A percentile compares a stretch with the other conserved stretches of the same genome.
Evolutionary conservation across 441 rosid species (phyloP).

Genomic region (Gossypium gossypioides): DNA sequence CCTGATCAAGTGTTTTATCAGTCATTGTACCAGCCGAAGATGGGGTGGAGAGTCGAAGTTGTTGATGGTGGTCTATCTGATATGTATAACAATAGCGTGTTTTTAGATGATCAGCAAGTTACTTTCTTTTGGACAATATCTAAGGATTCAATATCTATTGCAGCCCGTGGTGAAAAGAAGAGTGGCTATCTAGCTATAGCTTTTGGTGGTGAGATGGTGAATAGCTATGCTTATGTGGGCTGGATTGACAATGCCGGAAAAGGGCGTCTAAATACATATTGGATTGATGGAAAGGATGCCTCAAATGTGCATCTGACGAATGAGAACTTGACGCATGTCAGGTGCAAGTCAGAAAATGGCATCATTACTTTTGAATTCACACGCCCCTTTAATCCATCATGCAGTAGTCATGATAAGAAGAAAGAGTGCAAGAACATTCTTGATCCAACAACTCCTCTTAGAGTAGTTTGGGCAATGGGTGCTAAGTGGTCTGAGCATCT

Average conservation of each 20-base stretch:
- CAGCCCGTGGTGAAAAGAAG: conserved; percentile 93
- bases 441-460: conserved; percentile 82
- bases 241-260: conserved; percentile 70
- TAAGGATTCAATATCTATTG: conserved; percentile 63
- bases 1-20: conserved; percentile 85
- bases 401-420: conserved; percentile 33
- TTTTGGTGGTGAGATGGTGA: conserved; percentile 67
- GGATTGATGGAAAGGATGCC: conserved; percentile 83
- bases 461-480: conserved; percentile 96
- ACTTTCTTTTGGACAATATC: conserved; percentile 81
- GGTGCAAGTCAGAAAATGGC: conserved; percentile 85
- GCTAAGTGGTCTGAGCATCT: conserved; percentile 68
- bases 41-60: conserved; percentile 98
- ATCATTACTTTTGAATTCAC: conserved; percentile 84
- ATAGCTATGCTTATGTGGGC: conserved; percentile 82
- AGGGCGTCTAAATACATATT: conserved; percentile 69
- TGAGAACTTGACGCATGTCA: conserved; percentile 69
- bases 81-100: conserved; percentile 80
- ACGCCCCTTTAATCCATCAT: conserved; percentile 58
- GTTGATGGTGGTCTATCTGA: conserved; percentile 94
- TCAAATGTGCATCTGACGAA: conserved; percentile 55
- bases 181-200: conserved; percentile 86
- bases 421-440: conserved; percentile 72
- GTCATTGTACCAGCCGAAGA: conserved; percentile 65
- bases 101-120: conserved; percentile 90